phyloP scores from a whole-genome alignment of 2,329 filamentous ascomycete species.

The Furcasterigmium sp. region DNA sequence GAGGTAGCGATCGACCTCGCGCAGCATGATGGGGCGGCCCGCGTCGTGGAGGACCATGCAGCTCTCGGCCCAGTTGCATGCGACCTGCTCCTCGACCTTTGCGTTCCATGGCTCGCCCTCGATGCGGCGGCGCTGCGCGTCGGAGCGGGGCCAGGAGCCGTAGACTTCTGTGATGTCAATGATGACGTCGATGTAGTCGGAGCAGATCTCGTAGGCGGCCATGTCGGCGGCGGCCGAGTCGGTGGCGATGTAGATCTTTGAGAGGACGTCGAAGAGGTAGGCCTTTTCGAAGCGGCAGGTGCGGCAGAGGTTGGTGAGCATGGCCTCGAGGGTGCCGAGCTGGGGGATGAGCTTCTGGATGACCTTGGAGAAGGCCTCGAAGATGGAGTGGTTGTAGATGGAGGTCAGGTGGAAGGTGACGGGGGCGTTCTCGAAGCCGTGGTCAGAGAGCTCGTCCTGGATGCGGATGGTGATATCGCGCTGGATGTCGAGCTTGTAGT shows the following conservation, averaged over 20 bases:
- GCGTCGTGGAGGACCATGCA: constrained; percentile 62
- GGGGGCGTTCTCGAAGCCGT: constrained; percentile 87
- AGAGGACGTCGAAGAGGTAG: constrained; percentile 94
- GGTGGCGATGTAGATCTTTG: constrained; percentile 97
- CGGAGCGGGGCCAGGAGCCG: constrained; percentile 62
- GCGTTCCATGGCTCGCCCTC: constrained; percentile 58
- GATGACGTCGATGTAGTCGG: constrained; percentile 97
- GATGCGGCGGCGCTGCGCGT: constrained; percentile 47
- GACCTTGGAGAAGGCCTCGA: constrained; percentile 96
- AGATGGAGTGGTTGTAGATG: constrained; percentile 98
- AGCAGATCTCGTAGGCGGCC: constrained; percentile 96
- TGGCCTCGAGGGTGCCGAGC: constrained; percentile 83
- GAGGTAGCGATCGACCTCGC: constrained; percentile 69
- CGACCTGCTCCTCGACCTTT: constrained; percentile 60
- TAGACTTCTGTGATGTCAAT: constrained; percentile 96
- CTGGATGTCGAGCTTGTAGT: constrained; percentile 94
- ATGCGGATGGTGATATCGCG: constrained; percentile 95
- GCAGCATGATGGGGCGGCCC: constrained; percentile 59
- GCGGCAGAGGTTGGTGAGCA: constrained; percentile 89
- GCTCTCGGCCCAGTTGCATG: constrained; percentile 61
- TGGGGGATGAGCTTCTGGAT: constrained; percentile 97
- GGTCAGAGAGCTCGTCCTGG: constrained; percentile 90
- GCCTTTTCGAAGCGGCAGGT: constrained; percentile 96
- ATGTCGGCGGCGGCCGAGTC: constrained; percentile 92
- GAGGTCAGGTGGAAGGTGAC: constrained; percentile 95